These are phyloP conservation scores for Gremmenia infestans DNA, from an alignment of 2,329 filamentous ascomycete species.

Conservation along the genomic window DNA sequence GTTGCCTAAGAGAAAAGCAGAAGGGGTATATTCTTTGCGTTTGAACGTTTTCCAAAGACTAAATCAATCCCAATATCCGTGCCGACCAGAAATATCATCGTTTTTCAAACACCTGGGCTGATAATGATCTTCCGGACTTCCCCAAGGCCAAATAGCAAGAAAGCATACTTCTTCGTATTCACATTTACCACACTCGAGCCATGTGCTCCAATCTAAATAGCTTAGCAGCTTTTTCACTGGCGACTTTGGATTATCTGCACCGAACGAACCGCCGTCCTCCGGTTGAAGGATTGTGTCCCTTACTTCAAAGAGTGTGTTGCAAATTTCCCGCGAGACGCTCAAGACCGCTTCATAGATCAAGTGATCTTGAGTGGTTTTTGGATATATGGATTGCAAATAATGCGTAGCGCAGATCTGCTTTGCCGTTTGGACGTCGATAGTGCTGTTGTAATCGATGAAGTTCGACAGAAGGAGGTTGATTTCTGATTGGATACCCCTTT, in stretches of 20 bases:
- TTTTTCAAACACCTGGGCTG: conserved; percentile 39
- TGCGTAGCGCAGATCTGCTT: conserved; percentile 44
- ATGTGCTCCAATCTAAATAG: conserved; percentile 54
- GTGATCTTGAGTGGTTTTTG: conserved; percentile 38
- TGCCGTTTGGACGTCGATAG: conserved; percentile 34
- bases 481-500: conserved; percentile 32
- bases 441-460: conserved; percentile 40
- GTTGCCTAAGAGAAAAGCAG: neutral
- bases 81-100: conserved; percentile 3
- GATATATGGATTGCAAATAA: conserved; percentile 34
- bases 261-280: neutral
- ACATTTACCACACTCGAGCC: conserved; percentile 54
- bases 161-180: conserved; percentile 50
- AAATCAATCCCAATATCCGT: conserved; percentile 11
- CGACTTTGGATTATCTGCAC: neutral
- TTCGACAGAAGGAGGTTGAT: conserved; percentile 38
- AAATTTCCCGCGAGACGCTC: conserved; percentile 37
- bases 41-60: neutral
- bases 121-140: conserved; percentile 48
- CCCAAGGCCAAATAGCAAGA: conserved; percentile 61
- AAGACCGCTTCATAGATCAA: conserved; percentile 42
- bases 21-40: neutral
- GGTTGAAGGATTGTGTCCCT: conserved; percentile 11
- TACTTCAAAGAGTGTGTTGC: conserved; percentile 29
- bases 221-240: conserved; percentile 36